Evolutionary conservation across 2,329 filamentous ascomycete genomes (phyloP).

Genomic region (Colletotrichum sp.): DNA sequence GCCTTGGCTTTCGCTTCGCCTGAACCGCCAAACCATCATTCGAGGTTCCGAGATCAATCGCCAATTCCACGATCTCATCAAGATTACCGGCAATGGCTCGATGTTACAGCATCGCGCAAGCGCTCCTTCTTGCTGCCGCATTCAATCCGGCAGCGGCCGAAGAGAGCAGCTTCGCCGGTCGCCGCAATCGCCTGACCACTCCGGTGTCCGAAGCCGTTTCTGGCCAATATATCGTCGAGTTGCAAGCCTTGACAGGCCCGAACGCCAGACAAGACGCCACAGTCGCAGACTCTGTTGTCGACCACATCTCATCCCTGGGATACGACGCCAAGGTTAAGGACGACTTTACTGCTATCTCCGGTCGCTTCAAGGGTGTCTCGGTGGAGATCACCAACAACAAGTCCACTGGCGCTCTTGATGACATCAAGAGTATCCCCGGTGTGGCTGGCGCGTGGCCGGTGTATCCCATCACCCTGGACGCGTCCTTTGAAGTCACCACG

Average conservation of each 20-base stretch:
- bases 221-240: constrained; percentile 15
- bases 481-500: constrained; percentile 5
- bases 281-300: neutral
- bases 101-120: neutral
- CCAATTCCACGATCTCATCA: neutral
- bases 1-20: neutral
- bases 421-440: constrained; percentile 14
- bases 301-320: constrained; percentile 8
- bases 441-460: constrained; percentile 10
- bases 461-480: constrained; percentile 21
- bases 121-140: neutral
- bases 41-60: neutral
- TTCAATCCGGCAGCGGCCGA: neutral
- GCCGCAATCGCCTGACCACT: neutral
- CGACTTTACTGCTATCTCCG: constrained; percentile 8
- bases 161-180: neutral
- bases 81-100: neutral
- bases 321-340: constrained; percentile 13
- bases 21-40: neutral
- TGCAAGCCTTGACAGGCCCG: neutral
- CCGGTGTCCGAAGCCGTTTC: neutral
- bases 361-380: constrained; percentile 11
- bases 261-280: constrained; percentile 1
- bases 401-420: constrained; percentile 1
- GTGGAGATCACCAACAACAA: constrained; percentile 11